Evolutionary conservation across 441 rosid genomes (phyloP).

Genomic region (Populus hybrid): DNA sequence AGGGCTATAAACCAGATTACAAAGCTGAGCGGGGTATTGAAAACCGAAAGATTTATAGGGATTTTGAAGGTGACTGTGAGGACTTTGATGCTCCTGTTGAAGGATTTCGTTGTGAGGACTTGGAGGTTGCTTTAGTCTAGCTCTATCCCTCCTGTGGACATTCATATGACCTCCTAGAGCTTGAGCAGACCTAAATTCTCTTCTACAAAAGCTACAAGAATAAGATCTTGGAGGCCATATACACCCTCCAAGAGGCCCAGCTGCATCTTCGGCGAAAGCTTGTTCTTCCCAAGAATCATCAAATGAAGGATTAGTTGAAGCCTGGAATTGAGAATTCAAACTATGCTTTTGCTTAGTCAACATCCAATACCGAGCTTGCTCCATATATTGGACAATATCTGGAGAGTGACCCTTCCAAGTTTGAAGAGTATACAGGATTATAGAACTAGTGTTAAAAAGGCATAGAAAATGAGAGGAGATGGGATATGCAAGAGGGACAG

Average conservation of each 20-base stretch:
- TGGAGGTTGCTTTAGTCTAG: constrained; percentile 74
- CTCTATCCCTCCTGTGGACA: constrained; percentile 95
- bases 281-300: constrained; percentile 95
- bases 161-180: constrained; percentile 99
- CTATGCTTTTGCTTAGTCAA: constrained; percentile 41
- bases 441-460: not conserved
- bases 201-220: constrained; percentile 84
- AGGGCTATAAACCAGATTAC: constrained; percentile 53
- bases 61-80: constrained; percentile 24
- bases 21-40: constrained; percentile 40
- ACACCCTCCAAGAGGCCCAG: constrained; percentile 66
- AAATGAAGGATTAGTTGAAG: constrained; percentile 16
- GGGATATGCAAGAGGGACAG: constrained; percentile 5
- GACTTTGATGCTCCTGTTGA: constrained; percentile 24
- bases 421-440: constrained; percentile 10
- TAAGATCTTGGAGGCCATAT: constrained; percentile 98
- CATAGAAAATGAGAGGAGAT: not conserved
- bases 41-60: constrained; percentile 36
- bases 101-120: constrained; percentile 28
- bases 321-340: constrained; percentile 31
- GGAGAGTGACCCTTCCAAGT: not conserved
- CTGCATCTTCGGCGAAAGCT: constrained; percentile 92
- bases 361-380: constrained; percentile 46
- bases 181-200: constrained; percentile 96
- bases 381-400: constrained; percentile 25